Evolutionary conservation across 2,329 filamentous ascomycete genomes (phyloP), one percentile per base, ranked within the genome.

Genomic region (Alternaria ventricosa): DNA sequence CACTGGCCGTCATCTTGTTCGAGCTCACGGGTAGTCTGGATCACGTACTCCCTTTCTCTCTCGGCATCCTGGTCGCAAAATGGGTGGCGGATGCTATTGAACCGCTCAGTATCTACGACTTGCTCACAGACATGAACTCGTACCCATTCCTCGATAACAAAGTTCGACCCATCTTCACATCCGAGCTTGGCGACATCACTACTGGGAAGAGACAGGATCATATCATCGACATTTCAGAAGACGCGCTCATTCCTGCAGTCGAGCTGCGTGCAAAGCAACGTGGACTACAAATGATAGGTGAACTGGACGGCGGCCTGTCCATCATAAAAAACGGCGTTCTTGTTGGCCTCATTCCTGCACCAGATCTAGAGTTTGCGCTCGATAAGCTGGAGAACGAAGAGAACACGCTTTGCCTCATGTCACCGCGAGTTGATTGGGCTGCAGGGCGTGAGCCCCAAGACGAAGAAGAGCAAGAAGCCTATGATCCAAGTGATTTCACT

Each of bases 111-210:
- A 97, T 99, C 66, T 98, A 97, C 78, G 96, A 98, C 76, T 87
- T 98, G 11, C 85, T 98, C 18, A 98, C 94, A 0, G 94, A 96
- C 77, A 95, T 99, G 91, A 98, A 99, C 80, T 92, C 93, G 3
- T 99, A 98, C 70, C 96, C 96, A 0, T 97, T 96, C 82, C 87
- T 99, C n/a, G 94, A 97, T 81, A 97, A 96, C 82, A 98, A 97
- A 79, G 88, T 94, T 65, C 94, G 96, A 70, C 94, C 95, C 1
- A 86, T 96, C 18, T 97, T 97, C 78, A 97, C 94, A 1, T 90
- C 92, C 1, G 92, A 96, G 58, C 86, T 99, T 1, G 92, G 90
- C 13, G 95, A 97, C 66, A 96, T 99, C 60, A 90, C 95, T 0
- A 89, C 92, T 2, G 89, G 90, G 6, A 84, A 92, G 5, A 90